Percentiles rank a stretch among this genome's conserved stretches.
Conservation (phyloP, 768 basidiomycete genomes). For the Pleurotus cornucopiae region DNA sequence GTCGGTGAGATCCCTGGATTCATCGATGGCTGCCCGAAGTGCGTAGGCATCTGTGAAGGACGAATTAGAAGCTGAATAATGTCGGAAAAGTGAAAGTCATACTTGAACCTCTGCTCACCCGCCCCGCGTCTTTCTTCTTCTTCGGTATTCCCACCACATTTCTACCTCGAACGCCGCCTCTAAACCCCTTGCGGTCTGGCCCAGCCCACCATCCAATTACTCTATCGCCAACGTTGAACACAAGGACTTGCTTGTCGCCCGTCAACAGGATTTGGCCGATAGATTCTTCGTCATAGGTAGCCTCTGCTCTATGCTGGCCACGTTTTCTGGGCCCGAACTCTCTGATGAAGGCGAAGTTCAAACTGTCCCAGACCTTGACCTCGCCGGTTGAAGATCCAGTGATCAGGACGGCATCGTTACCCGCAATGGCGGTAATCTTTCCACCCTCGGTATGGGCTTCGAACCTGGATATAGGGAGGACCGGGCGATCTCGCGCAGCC, state of each 20-base stretch:
- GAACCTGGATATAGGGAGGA: slow-evolving; percentile 41
- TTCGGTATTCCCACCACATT: slow-evolving; percentile 19
- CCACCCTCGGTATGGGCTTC: slow-evolving; percentile 63
- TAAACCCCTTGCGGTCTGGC: slow-evolving; percentile 24
- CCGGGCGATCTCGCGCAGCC: slow-evolving; percentile 9
- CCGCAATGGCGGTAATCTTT: slow-evolving; percentile 55
- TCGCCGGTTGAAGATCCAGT: slow-evolving; percentile 65
- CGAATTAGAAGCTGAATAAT: slow-evolving; percentile 1
- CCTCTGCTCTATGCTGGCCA: slow-evolving; percentile 38
- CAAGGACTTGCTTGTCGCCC: slow-evolving; percentile 45
- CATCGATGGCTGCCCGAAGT: slow-evolving; percentile 56
- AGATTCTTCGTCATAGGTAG: slow-evolving; percentile 25
- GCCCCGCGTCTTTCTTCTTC: slow-evolving; percentile 29
- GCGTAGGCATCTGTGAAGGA: slow-evolving; percentile 53
- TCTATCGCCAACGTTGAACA: slow-evolving; percentile 56
- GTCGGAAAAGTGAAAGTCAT: slow-evolving; percentile 17
- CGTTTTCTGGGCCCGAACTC: slow-evolving; percentile 31
- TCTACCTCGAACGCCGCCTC: slow-evolving; percentile 31
- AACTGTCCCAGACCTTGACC: slow-evolving; percentile 59
- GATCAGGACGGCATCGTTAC: slow-evolving; percentile 55
- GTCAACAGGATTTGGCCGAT: slow-evolving; percentile 59
- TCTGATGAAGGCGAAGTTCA: slow-evolving; percentile 56
- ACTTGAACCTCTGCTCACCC: slow-evolving; percentile 43
- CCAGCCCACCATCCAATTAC: slow-evolving; percentile 71
- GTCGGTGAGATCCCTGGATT: slow-evolving; percentile 35